A percentile compares a stretch with the other conserved stretches of the same genome.
Evolutionary conservation across 768 basidiomycete species (phyloP).

Genomic region (Lactarius sanguifluus): DNA sequence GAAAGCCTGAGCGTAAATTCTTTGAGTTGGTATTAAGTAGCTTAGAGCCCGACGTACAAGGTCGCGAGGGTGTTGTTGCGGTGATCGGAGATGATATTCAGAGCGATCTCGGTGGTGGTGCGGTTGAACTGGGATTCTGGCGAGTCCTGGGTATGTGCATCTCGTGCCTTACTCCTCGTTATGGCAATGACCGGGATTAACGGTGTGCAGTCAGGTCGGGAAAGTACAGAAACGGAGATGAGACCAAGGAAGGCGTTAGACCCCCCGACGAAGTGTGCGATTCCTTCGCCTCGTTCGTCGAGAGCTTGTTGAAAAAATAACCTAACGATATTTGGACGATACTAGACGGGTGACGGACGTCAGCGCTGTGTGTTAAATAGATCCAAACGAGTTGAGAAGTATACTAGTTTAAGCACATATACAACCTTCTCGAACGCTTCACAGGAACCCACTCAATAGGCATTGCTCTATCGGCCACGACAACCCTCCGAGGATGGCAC

Average conservation of each 20-base stretch:
- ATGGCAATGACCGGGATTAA: constrained; percentile 17
- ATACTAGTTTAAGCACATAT: constrained; percentile 45
- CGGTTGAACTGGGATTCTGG: constrained; percentile 58
- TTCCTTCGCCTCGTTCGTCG: constrained; percentile 54
- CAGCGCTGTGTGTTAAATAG: constrained; percentile 17
- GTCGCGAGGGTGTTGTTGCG: constrained; percentile 40
- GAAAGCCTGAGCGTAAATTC: constrained; percentile 61
- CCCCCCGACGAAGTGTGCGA: constrained; percentile 56
- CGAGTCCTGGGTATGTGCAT: constrained; percentile 55
- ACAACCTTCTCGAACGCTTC: constrained; percentile 67
- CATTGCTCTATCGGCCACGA: constrained; percentile 69
- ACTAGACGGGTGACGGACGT: constrained; percentile 11
- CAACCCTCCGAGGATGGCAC: constrained; percentile 57
- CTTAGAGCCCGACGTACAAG: constrained; percentile 35
- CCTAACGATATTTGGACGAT: constrained; percentile 4
- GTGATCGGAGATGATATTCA: constrained; percentile 68
- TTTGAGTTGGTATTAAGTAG: constrained; percentile 57
- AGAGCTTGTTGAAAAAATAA: constrained; percentile 40
- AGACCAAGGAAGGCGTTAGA: constrained; percentile 39
- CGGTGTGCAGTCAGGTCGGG: constrained; percentile 56
- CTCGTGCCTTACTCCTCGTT: constrained; percentile 5
- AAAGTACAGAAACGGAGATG: constrained; percentile 65
- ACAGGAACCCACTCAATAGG: constrained; percentile 56
- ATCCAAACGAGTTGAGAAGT: constrained; percentile 5
- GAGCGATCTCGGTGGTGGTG: constrained; percentile 64